Conservation (phyloP, 2,329 filamentous ascomycete species). For the Trematosphaeria pertusa region DNA sequence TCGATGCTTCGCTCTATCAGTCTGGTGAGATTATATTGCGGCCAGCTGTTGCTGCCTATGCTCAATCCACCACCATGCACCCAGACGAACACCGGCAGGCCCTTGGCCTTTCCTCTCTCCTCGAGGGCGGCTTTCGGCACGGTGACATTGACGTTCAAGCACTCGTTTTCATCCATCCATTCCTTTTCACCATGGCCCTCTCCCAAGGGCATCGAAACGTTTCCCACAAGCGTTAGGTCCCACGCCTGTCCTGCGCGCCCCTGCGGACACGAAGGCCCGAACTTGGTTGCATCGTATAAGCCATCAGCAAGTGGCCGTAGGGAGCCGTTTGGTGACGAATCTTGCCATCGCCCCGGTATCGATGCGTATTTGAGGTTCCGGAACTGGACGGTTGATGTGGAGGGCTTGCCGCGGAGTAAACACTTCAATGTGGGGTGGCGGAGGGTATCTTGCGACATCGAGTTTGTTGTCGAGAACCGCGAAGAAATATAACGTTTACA, state of each 20-base stretch:
- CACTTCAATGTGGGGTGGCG: slow-evolving; percentile 21
- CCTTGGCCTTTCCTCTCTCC: slow-evolving; percentile 2
- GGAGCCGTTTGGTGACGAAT: slow-evolving; percentile 28
- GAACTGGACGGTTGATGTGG: slow-evolving; percentile 36
- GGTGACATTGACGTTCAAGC: slow-evolving; percentile 43
- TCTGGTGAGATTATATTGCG: slow-evolving; percentile 56
- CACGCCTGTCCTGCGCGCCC: slow-evolving; percentile 36
- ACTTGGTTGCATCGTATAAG: slow-evolving; percentile 41
- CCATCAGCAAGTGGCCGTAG: slow-evolving; percentile 14
- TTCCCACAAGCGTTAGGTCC: slow-evolving; percentile 34
- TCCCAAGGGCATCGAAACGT: slow-evolving; percentile 17
- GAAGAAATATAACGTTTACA: too few species aligned
- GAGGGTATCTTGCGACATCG: slow-evolving; percentile 12
- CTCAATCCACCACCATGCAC: slow-evolving; percentile 62
- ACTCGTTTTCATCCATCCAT: slow-evolving; percentile 43
- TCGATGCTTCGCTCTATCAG: slow-evolving; percentile 54
- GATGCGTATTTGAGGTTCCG: slow-evolving; percentile 46
- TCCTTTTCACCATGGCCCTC: slow-evolving; percentile 27
- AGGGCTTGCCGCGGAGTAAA: slow-evolving; percentile 26
- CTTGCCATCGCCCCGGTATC: slow-evolving; percentile 42
- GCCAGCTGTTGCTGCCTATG: slow-evolving; percentile 60
- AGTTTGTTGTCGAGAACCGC: neutral
- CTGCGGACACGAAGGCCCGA: slow-evolving; percentile 49
- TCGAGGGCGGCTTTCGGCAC: slow-evolving; percentile 29
- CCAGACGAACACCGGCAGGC: slow-evolving; percentile 60